These are phyloP conservation scores for Sutorius australiensis DNA, from an alignment of 768 basidiomycete genomes.

Conservation along the genomic window DNA sequence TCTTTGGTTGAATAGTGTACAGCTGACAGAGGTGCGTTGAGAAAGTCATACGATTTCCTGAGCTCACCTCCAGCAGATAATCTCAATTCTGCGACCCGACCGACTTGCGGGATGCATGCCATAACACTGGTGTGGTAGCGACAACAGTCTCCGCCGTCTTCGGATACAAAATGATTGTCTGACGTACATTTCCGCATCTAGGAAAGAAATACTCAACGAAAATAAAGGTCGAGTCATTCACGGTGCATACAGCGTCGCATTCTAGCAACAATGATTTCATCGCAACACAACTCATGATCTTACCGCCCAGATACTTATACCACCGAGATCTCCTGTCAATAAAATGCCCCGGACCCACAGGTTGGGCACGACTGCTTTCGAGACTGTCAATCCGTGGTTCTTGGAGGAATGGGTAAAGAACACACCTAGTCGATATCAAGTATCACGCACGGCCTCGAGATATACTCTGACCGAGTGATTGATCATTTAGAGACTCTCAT, in stretches of 20 bases:
- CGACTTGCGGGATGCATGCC: neutral
- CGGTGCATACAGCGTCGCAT: constrained; percentile 3
- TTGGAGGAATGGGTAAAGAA: neutral
- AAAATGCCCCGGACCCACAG: constrained; percentile 29
- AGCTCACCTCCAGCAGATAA: constrained; percentile 24
- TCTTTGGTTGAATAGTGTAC: constrained; percentile 36
- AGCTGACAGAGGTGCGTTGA: constrained; percentile 3
- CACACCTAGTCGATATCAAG: constrained; percentile 11
- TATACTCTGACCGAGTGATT: constrained; percentile 1
- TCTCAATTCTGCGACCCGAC: constrained; percentile 17
- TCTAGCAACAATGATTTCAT: neutral
- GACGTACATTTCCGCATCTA: constrained; percentile 1
- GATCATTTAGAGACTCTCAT: constrained; percentile 1
- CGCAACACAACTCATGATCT: neutral
- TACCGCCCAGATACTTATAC: constrained; percentile 31
- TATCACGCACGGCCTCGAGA: constrained; percentile 3
- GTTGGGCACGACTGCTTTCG: constrained; percentile 23
- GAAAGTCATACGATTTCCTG: neutral
- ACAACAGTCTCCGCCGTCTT: neutral
- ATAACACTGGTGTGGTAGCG: too few relatives aligned
- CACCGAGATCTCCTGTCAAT: constrained; percentile 20
- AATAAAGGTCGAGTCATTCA: constrained; percentile 20
- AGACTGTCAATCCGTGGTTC: neutral
- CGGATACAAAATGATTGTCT: neutral
- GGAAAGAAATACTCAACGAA: constrained; percentile 1